Percentiles rank a stretch among this genome's conserved stretches.
These are phyloP conservation scores for Spathaspora passalidarum DNA, from an alignment of 805 yeast species.

Conservation along the genomic window DNA sequence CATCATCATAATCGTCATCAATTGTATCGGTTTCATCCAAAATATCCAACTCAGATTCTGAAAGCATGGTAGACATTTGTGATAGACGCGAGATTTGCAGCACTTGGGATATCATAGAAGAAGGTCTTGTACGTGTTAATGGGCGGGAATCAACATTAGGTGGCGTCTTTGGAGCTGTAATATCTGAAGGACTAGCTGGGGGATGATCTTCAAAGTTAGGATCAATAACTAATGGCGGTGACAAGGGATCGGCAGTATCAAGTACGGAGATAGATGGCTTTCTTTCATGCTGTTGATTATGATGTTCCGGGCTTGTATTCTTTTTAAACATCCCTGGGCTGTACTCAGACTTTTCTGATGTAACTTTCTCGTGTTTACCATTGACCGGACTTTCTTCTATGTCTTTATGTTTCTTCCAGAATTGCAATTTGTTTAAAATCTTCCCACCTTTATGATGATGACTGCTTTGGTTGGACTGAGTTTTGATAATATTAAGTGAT, in stretches of 20 bases:
- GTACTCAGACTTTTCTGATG: background rate
- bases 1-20: constrained; percentile 34
- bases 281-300: background rate
- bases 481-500: constrained; percentile 5
- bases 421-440: constrained; percentile 32
- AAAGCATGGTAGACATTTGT: constrained; percentile 40
- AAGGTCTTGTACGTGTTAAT: constrained; percentile 28
- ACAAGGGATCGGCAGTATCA: background rate
- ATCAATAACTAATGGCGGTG: background rate
- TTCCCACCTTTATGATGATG: constrained; percentile 17
- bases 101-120: constrained; percentile 38
- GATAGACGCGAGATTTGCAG: constrained; percentile 36
- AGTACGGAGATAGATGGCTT: constrained; percentile 1
- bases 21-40: constrained; percentile 37
- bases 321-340: background rate
- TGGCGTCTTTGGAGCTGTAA: constrained; percentile 1
- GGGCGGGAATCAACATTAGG: constrained; percentile 2
- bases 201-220: background rate
- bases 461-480: constrained; percentile 4
- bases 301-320: background rate
- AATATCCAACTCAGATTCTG: constrained; percentile 40
- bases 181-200: background rate
- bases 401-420: constrained; percentile 31
- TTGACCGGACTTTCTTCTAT: constrained; percentile 3
- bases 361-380: background rate